Evolutionary conservation across 75 land plant genomes (phyloP).

Genomic region (Pinus tabuliformis): DNA sequence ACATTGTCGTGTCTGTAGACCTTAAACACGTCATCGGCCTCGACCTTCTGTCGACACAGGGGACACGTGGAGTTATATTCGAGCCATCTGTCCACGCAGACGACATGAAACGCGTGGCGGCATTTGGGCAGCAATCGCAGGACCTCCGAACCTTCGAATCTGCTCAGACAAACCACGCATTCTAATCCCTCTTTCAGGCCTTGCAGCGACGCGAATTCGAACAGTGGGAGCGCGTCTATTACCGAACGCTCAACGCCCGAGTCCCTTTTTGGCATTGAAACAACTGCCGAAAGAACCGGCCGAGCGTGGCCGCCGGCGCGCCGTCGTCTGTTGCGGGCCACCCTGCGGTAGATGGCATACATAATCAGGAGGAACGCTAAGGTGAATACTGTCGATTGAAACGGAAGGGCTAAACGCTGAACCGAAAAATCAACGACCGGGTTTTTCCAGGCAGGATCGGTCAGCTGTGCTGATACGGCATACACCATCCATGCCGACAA

Average conservation of each 20-base stretch:
- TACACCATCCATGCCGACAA: too few relatives aligned
- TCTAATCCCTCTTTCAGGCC: conserved; percentile 90
- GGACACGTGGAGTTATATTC: conserved; percentile 91
- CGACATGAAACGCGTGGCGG: conserved; percentile 90
- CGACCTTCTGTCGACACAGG: conserved; percentile 74
- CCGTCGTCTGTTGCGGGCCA: neutral
- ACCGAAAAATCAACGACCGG: too few relatives aligned
- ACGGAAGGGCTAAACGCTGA: conserved; percentile 15
- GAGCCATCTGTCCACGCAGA: conserved; percentile 92
- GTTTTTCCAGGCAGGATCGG: too few relatives aligned
- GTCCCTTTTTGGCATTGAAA: conserved; percentile 18
- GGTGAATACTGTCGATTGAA: conserved; percentile 74
- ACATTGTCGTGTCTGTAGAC: conserved; percentile 7
- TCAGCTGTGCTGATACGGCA: too few relatives aligned
- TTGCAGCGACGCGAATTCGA: conserved; percentile 66
- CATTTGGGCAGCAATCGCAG: conserved; percentile 86
- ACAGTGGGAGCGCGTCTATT: conserved; percentile 74
- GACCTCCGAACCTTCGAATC: conserved; percentile 60
- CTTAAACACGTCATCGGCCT: conserved; percentile 72
- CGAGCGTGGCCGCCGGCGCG: neutral
- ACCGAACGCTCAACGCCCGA: conserved; percentile 71
- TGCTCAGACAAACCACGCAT: conserved; percentile 79
- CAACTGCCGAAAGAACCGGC: neutral
- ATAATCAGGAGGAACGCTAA: conserved; percentile 72
- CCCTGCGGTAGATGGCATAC: conserved; percentile 78